Evolutionary conservation across 2,329 filamentous ascomycete species (phyloP), one percentile per base, ranked within the genome.

Genomic region (Fonsecaea monophora): DNA sequence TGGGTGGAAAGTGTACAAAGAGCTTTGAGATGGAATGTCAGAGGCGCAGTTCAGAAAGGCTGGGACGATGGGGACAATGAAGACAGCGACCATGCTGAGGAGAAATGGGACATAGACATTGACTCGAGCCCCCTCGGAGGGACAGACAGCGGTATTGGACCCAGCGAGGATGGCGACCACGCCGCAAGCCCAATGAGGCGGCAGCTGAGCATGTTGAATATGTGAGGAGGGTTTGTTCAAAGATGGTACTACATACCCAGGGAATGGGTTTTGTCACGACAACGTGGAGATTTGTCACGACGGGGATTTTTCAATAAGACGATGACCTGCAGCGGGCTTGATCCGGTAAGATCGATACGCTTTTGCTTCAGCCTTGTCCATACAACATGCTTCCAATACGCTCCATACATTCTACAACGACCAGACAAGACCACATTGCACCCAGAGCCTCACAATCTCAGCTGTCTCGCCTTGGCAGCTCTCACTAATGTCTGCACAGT

Each of bases 1-100:
- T 99, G 95, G 95, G 97, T 99, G 76, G 92, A 97, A 78, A 96
- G 92, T 75, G 92, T 99, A 57, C 92, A 92, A 61, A 88, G 94
- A 68, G 97, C 94, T 3, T 84, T 99, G 66, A 87, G 94, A 69
- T 99, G 95, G 95, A 99, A 99, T 80, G 94, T 91, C 32, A 87
- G 95, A 54, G 94, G 93, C 4, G 94, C 94, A 4, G 90, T 90
- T 62, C 95, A 99, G 79, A 98, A 97, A 79, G 92, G 88, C 2
- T 99, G 89, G 82, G 86, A 86, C 63, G 78, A 83, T 60, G 77
- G 82, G 62, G 78, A 79, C 40, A 76, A 74, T 1, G 77, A 77
- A 13, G 73, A 75, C 15, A 73, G 67, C 5, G 76, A 75, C 5
- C 42, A 69, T 70, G 79, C 82, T 34, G 82, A 87, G 57, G 85